Evolutionary conservation across 257 asterid species (phyloP).

Genomic region (Forsythia viridissima): DNA sequence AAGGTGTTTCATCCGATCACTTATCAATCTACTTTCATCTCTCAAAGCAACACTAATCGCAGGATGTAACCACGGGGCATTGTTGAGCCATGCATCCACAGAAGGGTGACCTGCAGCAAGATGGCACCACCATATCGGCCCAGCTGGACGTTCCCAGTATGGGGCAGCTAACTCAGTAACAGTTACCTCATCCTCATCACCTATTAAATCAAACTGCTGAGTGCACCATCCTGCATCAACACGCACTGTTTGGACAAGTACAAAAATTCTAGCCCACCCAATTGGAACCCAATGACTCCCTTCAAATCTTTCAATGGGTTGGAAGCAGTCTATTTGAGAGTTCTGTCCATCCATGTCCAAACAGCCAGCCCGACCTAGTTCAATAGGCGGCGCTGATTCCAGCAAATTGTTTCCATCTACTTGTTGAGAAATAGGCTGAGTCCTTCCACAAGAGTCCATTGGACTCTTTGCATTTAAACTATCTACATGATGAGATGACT

Average conservation of each 20-base stretch:
- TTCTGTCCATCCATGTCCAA: constrained; percentile 37
- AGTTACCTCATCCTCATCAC: constrained; percentile 72
- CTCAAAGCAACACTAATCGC: constrained; percentile 85
- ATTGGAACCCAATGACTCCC: constrained; percentile 83
- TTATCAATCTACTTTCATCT: constrained; percentile 88
- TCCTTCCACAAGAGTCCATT: constrained; percentile 28
- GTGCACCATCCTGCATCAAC: constrained; percentile 65
- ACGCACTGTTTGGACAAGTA: constrained; percentile 64
- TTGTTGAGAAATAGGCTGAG: constrained; percentile 29
- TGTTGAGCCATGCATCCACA: constrained; percentile 73
- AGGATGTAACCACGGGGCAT: constrained; percentile 91
- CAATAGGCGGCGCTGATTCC: constrained; percentile 47
- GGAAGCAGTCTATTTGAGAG: constrained; percentile 25
- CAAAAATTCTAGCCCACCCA: constrained; percentile 86
- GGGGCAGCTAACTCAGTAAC: constrained; percentile 96
- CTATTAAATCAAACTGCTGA: constrained; percentile 51
- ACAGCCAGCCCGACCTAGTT: constrained; percentile 31
- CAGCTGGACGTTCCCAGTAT: constrained; percentile 88
- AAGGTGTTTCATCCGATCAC: constrained; percentile 93
- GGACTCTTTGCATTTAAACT: constrained; percentile 31
- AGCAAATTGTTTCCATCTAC: constrained; percentile 23
- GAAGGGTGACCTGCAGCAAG: constrained; percentile 77
- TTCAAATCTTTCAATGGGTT: constrained; percentile 37
- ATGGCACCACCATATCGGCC: constrained; percentile 99
- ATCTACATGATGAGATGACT: constrained; percentile 30